Evolutionary conservation across 306 rosid species (phyloP), one percentile per base, ranked within the genome.

Genomic region (Cucumis sativus): DNA sequence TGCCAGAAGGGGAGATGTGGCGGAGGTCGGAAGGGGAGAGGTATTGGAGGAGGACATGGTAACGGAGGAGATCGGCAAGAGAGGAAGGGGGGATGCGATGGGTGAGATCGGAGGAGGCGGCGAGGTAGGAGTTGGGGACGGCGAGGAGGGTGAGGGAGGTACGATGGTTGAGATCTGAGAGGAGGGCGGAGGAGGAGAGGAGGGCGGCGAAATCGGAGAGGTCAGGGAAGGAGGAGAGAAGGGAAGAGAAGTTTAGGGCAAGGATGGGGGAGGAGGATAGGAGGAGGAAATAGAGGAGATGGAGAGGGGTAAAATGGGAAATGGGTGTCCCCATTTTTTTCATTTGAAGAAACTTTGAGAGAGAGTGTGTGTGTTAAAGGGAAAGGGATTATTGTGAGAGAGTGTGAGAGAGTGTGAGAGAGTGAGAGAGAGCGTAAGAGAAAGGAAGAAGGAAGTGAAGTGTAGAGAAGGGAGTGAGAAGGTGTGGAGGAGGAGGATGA

Each of bases 11-110:
- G 0, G 97, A 86, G 80, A 91, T 79, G 71, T 84, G 83, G 67
- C 52, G 86, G 84, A 96, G 93, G 86, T 88, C 97, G 60, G 89
- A 80, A 71, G 78, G 83, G 63, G 99, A 87, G 82, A 92, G 81
- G 88, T 88, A 92, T 20, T 91, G 88, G 49, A 92, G 97, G 80
- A 96, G 99, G 71, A 96, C 88, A 73, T 96, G 97, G 88, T 92
- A 92, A 82, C 99, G 99, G 82, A 96, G 90, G 85, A 96, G 78
- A 65, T 92, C 98, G 73, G 92, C 83, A 54, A 92, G 88, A 61
- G 91, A 82, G 59, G 90, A 74, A 1, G 88, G 76, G 8, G 97
- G 71, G 81, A 90, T 86, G 58, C 79, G 92, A 84, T 76, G 88
- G 79, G 88, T 87, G 88, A 88, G 86, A 35, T 79, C 87, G 66